Base-by-base conservation (phyloP, 176 grass and related monocot genomes). In the Phyllostachys edulis region DNA sequence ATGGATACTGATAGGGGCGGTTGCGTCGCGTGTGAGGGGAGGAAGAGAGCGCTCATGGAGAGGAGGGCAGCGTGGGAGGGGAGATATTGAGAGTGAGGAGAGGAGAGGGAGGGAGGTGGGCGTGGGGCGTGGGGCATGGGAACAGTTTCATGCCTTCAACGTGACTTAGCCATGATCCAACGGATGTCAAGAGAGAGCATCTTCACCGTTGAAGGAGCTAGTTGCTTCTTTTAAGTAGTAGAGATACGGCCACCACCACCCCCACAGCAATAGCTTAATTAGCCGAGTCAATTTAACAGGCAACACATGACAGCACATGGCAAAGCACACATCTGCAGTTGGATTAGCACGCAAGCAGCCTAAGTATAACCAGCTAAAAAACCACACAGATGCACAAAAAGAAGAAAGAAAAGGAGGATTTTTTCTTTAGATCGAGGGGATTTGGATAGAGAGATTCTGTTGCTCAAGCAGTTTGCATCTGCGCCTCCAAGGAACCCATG, bases 401-500 rank as follows among this genome's bases (percentile, higher is more conserved):
- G 4, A 44, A 29, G 5, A 5, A 42, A 46, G 2, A 24, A 45
- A 56, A 20, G 1, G 21, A 6, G 47, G 51, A 14, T 27, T 21
- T 80, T 86, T 36, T 16, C 47, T 37, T 52, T 38, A 67, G 85
- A 83, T 84, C 63, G 80, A 46, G 70, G 10, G 15, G 9, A 67
- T 45, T 2, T 2, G 20, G 80, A 13, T 4, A 73, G 52, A 8
- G 80, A 80, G 76, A 80, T 91, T 80, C 84, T 87, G 69, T 42
- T 70, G 89, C 76, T 84, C 85, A 61, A 80, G 85, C 85, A 85
- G 46, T n/a, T n/a, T n/a, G 85, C 87, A 87, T n/a, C 89, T 85
- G 89, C 75, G 89, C 76, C 85, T 91, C 89, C 89, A 91, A 39
- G 54, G 89, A 84, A 70, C 89, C 85, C 89, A 91, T 91, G 24